Percentiles rank a stretch among this genome's conserved stretches.
phyloP scores from a whole-genome alignment of 495 filamentous ascomycete species.

The Parmelia sp. region DNA sequence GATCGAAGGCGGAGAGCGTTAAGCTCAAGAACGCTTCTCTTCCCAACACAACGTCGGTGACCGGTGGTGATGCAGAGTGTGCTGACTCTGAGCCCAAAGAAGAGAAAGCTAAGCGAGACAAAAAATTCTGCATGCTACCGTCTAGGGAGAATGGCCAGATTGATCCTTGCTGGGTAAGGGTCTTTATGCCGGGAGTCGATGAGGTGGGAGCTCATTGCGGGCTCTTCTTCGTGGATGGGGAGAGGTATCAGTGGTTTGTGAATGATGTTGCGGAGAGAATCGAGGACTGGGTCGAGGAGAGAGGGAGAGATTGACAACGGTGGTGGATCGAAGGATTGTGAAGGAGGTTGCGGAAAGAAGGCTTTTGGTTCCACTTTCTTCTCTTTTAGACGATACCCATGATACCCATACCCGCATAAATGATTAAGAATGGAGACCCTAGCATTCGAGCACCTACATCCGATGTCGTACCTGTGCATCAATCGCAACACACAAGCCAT shows the following conservation, averaged over 20 bases:
- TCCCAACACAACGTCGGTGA: slow-evolving; percentile 1
- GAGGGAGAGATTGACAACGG: slow-evolving; percentile 44
- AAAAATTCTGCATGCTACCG: slow-evolving; percentile 76
- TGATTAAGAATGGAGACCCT: background rate
- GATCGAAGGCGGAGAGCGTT: background rate
- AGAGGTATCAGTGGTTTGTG: slow-evolving; percentile 67
- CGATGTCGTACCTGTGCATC: too few species aligned
- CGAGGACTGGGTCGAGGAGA: slow-evolving; percentile 63
- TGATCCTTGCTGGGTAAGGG: slow-evolving; percentile 66
- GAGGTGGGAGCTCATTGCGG: slow-evolving; percentile 82
- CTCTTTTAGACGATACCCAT: slow-evolving; percentile 8
- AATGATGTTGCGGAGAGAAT: slow-evolving; percentile 66
- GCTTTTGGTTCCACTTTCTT: background rate
- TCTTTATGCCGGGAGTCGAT: slow-evolving; percentile 76
- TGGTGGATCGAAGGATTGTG: background rate
- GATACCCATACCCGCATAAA: background rate
- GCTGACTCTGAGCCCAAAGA: slow-evolving; percentile 10
- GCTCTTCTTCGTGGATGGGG: slow-evolving; percentile 59
- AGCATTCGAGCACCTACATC: background rate
- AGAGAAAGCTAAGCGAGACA: slow-evolving; percentile 45
- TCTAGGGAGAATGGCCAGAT: slow-evolving; percentile 36
- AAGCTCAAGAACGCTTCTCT: background rate
- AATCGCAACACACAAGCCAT: too few species aligned
- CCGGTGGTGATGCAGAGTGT: background rate
- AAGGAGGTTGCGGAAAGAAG: background rate